Conservation (phyloP, 371 early-diverging fungal species). For the Amoeboaphelidium occidentale region DNA sequence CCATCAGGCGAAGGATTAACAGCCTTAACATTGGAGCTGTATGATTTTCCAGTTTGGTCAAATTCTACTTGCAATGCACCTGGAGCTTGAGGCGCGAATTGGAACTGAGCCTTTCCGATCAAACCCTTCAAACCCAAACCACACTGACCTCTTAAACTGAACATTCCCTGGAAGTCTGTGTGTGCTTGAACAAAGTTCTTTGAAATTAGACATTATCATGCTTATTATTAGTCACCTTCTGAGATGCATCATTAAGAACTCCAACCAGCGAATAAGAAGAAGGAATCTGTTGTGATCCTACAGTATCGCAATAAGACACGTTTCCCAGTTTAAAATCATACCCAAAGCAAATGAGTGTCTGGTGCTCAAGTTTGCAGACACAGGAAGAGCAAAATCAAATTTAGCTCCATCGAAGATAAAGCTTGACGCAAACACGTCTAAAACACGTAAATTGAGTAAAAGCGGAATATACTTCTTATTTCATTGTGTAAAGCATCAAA, state of each 20-base stretch:
- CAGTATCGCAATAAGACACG: conserved; percentile 34
- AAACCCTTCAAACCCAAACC: too few relatives aligned
- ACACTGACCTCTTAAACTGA: too few relatives aligned
- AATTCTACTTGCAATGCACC: conserved; percentile 57
- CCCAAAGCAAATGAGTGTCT: conserved; percentile 76
- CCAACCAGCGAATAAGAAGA: conserved; percentile 31
- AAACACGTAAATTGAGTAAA: too few relatives aligned
- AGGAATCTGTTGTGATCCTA: conserved; percentile 70
- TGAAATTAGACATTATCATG: background rate
- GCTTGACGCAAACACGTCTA: background rate
- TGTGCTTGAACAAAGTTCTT: background rate
- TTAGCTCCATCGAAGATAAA: conserved; percentile 72
- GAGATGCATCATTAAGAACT: background rate
- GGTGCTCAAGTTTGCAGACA: conserved; percentile 78
- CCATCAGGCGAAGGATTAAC: conserved; percentile 80
- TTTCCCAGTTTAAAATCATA: too few relatives aligned
- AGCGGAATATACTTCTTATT: background rate
- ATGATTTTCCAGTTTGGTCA: conserved; percentile 72
- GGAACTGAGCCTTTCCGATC: too few relatives aligned
- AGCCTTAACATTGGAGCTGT: conserved; percentile 58
- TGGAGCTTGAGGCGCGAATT: conserved; percentile 42
- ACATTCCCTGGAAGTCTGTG: too few relatives aligned
- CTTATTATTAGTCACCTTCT: background rate
- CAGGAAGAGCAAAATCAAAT: conserved; percentile 65
- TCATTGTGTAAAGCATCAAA: background rate